These are phyloP conservation scores for Pseudophaeomoniella oleicola DNA, from an alignment of 2,329 filamentous ascomycete species.

Conservation along the genomic window DNA sequence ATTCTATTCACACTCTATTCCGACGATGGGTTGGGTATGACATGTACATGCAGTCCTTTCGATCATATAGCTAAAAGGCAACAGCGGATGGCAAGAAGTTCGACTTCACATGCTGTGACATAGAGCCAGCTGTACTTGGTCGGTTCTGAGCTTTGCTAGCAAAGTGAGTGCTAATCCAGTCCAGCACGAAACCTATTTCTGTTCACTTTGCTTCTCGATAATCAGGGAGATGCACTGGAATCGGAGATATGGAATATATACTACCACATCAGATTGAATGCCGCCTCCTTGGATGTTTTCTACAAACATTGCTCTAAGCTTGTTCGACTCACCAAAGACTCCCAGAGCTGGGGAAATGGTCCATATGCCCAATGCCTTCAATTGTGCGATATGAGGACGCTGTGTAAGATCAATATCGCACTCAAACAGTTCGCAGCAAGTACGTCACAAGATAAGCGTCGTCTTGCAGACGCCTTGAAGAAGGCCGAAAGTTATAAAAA, in stretches of 20 bases:
- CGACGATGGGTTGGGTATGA: too few relatives aligned
- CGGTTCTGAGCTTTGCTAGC: conserved; percentile 6
- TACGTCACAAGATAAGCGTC: conserved; percentile 1
- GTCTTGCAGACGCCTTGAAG: neutral
- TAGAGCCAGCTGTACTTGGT: conserved; percentile 36
- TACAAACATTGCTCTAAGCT: conserved; percentile 31
- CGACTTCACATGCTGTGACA: conserved; percentile 44
- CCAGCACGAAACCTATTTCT: conserved; percentile 42
- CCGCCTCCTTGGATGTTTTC: conserved; percentile 22
- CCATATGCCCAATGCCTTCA: conserved; percentile 30
- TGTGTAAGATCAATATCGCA: too few relatives aligned
- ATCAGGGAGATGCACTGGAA: conserved; percentile 11
- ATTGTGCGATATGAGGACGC: conserved; percentile 35
- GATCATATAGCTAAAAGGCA: neutral
- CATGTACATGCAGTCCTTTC: neutral
- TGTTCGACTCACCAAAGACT: conserved; percentile 19
- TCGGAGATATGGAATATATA: conserved; percentile 38
- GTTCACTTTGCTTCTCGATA: conserved; percentile 36
- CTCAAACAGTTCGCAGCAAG: conserved; percentile 1
- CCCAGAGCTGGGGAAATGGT: conserved; percentile 29
- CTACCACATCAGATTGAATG: conserved; percentile 36
- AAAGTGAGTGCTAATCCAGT: neutral
- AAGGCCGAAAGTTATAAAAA: conserved; percentile 6
- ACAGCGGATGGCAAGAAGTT: conserved; percentile 17
- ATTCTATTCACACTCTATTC: conserved; percentile 39